phyloP scores from a whole-genome alignment of 352 stramenopile species.

The Pythium plurisporium region DNA sequence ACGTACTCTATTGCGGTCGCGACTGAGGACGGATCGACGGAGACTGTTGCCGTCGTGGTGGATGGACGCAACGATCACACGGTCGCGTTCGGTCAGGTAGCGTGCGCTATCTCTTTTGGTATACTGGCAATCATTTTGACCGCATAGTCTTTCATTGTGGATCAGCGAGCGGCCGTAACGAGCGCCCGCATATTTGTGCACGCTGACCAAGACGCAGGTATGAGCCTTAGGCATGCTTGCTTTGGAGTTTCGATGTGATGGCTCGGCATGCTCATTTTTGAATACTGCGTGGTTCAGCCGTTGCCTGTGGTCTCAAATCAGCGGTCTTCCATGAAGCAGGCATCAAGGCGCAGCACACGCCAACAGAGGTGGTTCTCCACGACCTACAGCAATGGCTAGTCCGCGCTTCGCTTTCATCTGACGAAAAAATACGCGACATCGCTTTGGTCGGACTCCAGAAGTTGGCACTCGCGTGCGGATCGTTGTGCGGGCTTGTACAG shows the following conservation, averaged over 20 bases:
- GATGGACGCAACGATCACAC: conserved; percentile 11
- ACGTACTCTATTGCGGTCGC: conserved; percentile 16
- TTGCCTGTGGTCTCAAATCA: conserved; percentile 43
- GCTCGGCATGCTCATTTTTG: too few relatives aligned
- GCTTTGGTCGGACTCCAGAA: conserved; percentile 56
- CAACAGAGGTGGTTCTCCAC: conserved; percentile 44
- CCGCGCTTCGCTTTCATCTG: conserved; percentile 44
- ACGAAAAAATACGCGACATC: conserved; percentile 48
- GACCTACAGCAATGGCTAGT: conserved; percentile 71
- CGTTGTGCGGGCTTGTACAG: conserved; percentile 71
- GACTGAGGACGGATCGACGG: conserved; percentile 11
- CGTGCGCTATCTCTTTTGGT: not conserved
- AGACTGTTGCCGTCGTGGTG: conserved; percentile 22
- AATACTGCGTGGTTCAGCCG: not conserved
- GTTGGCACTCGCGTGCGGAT: conserved; percentile 69
- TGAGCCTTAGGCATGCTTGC: too few relatives aligned
- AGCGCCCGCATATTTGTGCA: conserved; percentile 10
- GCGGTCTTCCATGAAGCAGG: conserved; percentile 51
- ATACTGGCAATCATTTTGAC: not conserved
- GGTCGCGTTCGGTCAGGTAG: conserved; percentile 23
- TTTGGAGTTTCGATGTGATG: too few relatives aligned
- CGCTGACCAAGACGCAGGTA: conserved; percentile 3
- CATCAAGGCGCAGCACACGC: conserved; percentile 39
- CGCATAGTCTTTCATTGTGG: not conserved
- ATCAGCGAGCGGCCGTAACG: conserved; percentile 9